A percentile compares a stretch with the other conserved stretches of the same genome.
These are phyloP conservation scores for Tulasnella sp. DNA, from an alignment of 768 basidiomycete species.

Conservation along the genomic window DNA sequence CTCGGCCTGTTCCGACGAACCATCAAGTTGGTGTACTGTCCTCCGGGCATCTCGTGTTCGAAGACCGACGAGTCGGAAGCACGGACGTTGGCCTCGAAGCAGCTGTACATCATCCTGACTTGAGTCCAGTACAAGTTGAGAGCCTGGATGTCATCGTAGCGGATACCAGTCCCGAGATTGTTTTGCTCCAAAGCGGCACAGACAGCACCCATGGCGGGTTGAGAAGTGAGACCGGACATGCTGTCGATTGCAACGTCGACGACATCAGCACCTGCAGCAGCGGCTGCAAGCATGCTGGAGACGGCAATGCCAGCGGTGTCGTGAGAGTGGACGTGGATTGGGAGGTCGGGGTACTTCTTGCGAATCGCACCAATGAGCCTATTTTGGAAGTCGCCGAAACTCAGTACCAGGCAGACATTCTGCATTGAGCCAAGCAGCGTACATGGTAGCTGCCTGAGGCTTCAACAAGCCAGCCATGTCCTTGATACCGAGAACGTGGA, in stretches of 20 bases:
- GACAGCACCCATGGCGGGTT: conserved; percentile 98
- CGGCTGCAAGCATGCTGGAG: conserved; percentile 94
- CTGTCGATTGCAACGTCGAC: conserved; percentile 98
- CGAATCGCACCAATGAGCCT: conserved; percentile 92
- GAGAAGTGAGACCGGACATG: conserved; percentile 97
- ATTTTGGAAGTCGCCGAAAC: neutral
- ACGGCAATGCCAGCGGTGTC: conserved; percentile 98
- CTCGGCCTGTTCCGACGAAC: conserved; percentile 31
- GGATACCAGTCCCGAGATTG: conserved; percentile 85
- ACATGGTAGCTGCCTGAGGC: conserved; percentile 88
- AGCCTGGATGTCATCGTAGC: conserved; percentile 92
- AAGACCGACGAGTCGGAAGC: conserved; percentile 97
- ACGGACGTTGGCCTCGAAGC: conserved; percentile 97
- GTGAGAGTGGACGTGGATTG: conserved; percentile 99
- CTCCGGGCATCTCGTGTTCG: conserved; percentile 99
- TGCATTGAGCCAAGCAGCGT: conserved; percentile 26
- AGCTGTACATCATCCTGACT: conserved; percentile 86
- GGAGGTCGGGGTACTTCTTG: conserved; percentile 91
- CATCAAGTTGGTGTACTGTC: conserved; percentile 90
- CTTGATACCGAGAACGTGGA: conserved; percentile 95
- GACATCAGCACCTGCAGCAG: conserved; percentile 95
- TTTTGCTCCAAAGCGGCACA: conserved; percentile 94
- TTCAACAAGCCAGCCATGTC: conserved; percentile 98
- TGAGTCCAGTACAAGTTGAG: conserved; percentile 98
- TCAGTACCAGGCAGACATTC: neutral